Percentiles rank a stretch among this genome's conserved stretches.
These are phyloP conservation scores for Penicillium brevicompactum DNA, from an alignment of 2,329 filamentous ascomycete genomes.

Conservation along the genomic window DNA sequence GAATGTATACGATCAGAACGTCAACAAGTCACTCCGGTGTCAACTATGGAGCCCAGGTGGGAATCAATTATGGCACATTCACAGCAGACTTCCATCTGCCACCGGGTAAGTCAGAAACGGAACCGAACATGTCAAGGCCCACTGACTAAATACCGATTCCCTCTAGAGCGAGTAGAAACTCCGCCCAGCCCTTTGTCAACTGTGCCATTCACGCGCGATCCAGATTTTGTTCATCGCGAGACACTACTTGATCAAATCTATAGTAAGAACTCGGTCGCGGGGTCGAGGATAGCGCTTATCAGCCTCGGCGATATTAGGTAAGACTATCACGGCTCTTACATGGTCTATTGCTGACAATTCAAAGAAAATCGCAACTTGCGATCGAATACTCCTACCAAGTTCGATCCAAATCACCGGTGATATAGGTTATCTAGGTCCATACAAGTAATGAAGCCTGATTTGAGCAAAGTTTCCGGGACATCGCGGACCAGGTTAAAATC, in stretches of 20 bases:
- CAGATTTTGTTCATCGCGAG: constrained; percentile 21
- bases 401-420: constrained; percentile 26
- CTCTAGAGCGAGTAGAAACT: constrained; percentile 16
- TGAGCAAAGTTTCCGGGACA: constrained; percentile 38
- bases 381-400: constrained; percentile 41
- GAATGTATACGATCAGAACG: neutral
- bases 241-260: constrained; percentile 28
- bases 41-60: constrained; percentile 5
- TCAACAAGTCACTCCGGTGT: constrained; percentile 4
- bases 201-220: constrained; percentile 21
- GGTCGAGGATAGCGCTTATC: constrained; percentile 18
- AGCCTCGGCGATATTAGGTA: constrained; percentile 19
- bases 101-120: neutral
- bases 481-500: constrained; percentile 36
- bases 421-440: constrained; percentile 44
- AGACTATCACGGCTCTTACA: neutral
- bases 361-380: constrained; percentile 40
- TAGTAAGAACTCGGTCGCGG: constrained; percentile 15
- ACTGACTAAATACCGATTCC: neutral
- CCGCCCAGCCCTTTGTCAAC: constrained; percentile 17
- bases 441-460: constrained; percentile 35
- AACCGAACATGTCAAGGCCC: neutral
- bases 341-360: constrained; percentile 5
- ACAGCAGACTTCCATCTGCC: constrained; percentile 6
- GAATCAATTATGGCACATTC: constrained; percentile 1